Evolutionary conservation across 768 basidiomycete species (phyloP), one percentile per base, ranked within the genome.

Genomic region (Boletus reticulatus): DNA sequence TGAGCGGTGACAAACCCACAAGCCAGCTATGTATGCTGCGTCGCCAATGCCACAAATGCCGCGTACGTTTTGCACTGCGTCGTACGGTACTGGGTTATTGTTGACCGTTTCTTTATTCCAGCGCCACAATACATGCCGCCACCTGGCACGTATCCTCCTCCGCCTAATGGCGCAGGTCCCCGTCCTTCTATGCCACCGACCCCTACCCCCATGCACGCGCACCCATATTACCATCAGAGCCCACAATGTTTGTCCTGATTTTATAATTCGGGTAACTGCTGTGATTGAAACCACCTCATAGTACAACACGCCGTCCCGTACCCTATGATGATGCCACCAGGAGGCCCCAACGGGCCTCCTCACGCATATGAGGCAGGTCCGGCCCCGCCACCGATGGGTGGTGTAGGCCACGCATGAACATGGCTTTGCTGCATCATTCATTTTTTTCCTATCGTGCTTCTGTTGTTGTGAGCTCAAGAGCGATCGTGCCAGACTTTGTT

Each of bases 171-270:
- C 44, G 83, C 82, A 32, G 89, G 82, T 38, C 89, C 86, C 17
- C 83, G 91, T 58, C 91, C 88, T 24, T 92, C 91, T 16, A 91
- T 93, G 88, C 92, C 92, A n/a, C 89, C 92, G 10, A 92, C 91
- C 10, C 92, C 92, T 3, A 90, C 93, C 59, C 92, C 89, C 14
- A 79, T 87, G 41, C 91, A 92, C 67, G 87, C 92, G 27, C 90
- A 92, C 63, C 82, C 88, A 71, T 92, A 92, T 72, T 93, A 93
- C 67, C 89, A 92, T 66, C 92, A 92, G 67, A 92, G 90, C 68
- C 92, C 92, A 55, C 92, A 94, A 75, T 73, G 92, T 94, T 79
- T 44, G 80, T 67, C 32, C 46, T 14, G 45, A 72, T 53, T 63
- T 50, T 3, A 11, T 3, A 11, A 20, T 16, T 19, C 36, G 65